These are phyloP conservation scores for Alternaria hordeiaustralica DNA, from an alignment of 2,329 filamentous ascomycete species.

Conservation along the genomic window DNA sequence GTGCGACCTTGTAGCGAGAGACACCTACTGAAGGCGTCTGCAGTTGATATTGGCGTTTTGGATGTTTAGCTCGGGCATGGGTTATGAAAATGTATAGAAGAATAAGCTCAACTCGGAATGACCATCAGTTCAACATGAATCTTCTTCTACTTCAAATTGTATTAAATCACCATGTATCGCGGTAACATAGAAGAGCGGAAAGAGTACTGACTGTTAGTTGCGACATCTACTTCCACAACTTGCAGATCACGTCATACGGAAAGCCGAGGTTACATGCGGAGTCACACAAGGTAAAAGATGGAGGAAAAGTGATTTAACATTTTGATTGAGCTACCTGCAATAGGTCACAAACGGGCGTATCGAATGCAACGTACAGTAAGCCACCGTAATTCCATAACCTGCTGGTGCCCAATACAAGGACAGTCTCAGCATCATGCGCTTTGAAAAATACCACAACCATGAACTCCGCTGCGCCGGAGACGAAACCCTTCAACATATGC, in stretches of 20 bases:
- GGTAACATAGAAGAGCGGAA: not conserved
- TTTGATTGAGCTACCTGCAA: constrained; percentile 12
- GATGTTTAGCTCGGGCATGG: not conserved
- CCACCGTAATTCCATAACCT: constrained; percentile 3
- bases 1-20: not conserved
- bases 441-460: constrained; percentile 9
- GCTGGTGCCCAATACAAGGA: not conserved
- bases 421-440: constrained; percentile 6
- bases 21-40: not conserved
- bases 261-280: constrained; percentile 2
- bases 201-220: not conserved
- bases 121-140: not conserved
- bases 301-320: not conserved
- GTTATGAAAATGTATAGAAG: not conserved
- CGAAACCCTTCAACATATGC: constrained; percentile 4
- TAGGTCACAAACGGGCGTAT: constrained; percentile 1
- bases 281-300: not conserved
- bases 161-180: not conserved
- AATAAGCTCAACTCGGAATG: constrained; percentile 1
- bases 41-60: not conserved
- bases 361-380: constrained; percentile 5
- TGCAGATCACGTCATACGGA: constrained; percentile 6
- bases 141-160: not conserved
- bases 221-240: not conserved
- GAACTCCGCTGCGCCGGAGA: constrained; percentile 19